Conservation (phyloP, 495 filamentous ascomycete species). For the Hyaloscypha variabilis region DNA sequence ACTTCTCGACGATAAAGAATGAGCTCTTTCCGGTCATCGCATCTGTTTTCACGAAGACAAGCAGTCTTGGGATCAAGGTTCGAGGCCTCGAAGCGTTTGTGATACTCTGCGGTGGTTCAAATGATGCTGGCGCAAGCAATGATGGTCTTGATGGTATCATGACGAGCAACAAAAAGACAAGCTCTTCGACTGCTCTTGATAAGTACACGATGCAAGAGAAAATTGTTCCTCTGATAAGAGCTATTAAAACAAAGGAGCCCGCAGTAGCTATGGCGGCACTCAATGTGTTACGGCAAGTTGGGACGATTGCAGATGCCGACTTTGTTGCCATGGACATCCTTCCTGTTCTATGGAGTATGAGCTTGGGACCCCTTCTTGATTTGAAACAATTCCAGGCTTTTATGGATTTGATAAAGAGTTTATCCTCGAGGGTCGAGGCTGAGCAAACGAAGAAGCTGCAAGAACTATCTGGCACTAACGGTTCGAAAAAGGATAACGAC, state of each 20-base stretch:
- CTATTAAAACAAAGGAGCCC: constrained; percentile 96
- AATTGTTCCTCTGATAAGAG: constrained; percentile 85
- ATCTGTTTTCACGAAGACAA: constrained; percentile 86
- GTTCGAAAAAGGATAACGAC: constrained; percentile 41
- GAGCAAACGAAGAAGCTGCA: constrained; percentile 87
- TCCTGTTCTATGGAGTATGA: constrained; percentile 89
- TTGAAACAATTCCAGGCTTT: constrained; percentile 85
- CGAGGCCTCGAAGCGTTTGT: constrained; percentile 86
- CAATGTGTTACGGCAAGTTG: constrained; percentile 79
- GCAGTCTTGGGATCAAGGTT: constrained; percentile 91
- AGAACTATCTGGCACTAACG: constrained; percentile 64
- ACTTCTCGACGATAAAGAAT: constrained; percentile 95
- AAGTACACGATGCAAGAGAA: constrained; percentile 98
- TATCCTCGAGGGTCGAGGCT: constrained; percentile 80
- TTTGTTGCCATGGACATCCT: constrained; percentile 91
- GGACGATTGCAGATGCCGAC: constrained; percentile 81
- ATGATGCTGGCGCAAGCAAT: constrained; percentile 41
- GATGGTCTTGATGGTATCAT: constrained; percentile 75
- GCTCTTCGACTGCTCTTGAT: constrained; percentile 76
- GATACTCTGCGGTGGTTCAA: constrained; percentile 80
- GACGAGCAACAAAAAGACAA: constrained; percentile 53
- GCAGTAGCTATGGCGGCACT: constrained; percentile 96
- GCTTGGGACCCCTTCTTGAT: constrained; percentile 84
- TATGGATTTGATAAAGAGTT: constrained; percentile 80
- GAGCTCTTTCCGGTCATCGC: constrained; percentile 93